Conservation (phyloP, 768 basidiomycete species). For the Mycena rebaudengoi region DNA sequence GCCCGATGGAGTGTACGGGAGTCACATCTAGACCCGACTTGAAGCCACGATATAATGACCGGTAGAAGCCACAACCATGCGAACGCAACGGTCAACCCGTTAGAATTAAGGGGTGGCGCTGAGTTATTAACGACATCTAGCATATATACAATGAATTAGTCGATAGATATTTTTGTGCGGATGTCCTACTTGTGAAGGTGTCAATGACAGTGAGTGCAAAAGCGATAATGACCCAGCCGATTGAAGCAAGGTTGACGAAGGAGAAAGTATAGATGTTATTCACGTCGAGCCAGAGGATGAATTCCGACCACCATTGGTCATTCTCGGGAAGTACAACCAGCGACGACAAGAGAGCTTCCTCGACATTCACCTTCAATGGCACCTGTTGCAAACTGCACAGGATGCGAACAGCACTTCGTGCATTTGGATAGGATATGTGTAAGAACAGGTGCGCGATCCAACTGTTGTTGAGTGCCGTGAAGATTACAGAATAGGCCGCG, state of each 20-base stretch:
- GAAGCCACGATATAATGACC: conserved; percentile 45
- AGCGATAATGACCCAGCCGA: conserved; percentile 17
- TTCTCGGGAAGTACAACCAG: conserved; percentile 21
- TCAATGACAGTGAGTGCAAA: conserved; percentile 13
- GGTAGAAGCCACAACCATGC: conserved; percentile 11
- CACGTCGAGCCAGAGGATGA: conserved; percentile 9
- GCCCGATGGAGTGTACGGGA: conserved; percentile 36
- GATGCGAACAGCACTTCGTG: not conserved
- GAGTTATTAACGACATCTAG: conserved; percentile 19
- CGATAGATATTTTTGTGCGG: not conserved
- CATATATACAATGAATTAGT: not conserved
- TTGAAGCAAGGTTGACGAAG: conserved; percentile 3
- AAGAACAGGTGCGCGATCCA: conserved; percentile 9
- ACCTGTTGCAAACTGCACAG: conserved; percentile 9
- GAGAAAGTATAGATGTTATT: conserved; percentile 43
- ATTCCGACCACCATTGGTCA: conserved; percentile 16
- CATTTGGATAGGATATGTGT: conserved; percentile 8
- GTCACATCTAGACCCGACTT: conserved; percentile 50
- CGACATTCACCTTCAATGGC: not conserved
- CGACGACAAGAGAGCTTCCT: conserved; percentile 5
- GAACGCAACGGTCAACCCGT: conserved; percentile 50
- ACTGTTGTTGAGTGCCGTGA: conserved; percentile 7
- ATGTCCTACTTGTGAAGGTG: conserved; percentile 4
- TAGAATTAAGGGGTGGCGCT: conserved; percentile 32
- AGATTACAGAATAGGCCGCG: conserved; percentile 7